Conservation (phyloP, 2,329 filamentous ascomycete genomes). For the Arthrobotrys iridis region DNA sequence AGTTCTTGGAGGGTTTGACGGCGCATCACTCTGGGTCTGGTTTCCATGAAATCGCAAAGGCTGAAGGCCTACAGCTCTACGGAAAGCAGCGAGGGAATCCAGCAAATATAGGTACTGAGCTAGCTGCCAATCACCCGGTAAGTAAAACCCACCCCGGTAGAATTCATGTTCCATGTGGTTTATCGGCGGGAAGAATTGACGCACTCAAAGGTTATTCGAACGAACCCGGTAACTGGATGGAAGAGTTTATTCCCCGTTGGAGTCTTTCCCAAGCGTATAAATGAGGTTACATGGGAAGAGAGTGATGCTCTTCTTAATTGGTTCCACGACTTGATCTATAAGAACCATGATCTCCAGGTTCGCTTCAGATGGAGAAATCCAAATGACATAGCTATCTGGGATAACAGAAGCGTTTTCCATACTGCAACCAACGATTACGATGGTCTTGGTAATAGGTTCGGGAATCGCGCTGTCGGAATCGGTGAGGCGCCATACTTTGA, state of each 20-base stretch:
- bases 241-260: slow-evolving; percentile 67
- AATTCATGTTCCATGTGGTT: neutral
- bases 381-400: slow-evolving; percentile 71
- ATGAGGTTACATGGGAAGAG: slow-evolving; percentile 68
- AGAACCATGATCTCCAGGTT: slow-evolving; percentile 70
- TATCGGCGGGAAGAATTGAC: neutral
- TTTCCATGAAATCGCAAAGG: slow-evolving; percentile 66
- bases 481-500: slow-evolving; percentile 69
- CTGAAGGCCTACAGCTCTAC: slow-evolving; percentile 63
- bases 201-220: slow-evolving; percentile 62
- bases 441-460: slow-evolving; percentile 65
- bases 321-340: slow-evolving; percentile 65
- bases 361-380: slow-evolving; percentile 60
- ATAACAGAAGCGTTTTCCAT: slow-evolving; percentile 71
- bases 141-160: too few species aligned
- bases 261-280: slow-evolving; percentile 68
- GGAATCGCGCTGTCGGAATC: slow-evolving; percentile 68
- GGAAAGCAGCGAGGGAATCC: slow-evolving; percentile 64
- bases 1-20: slow-evolving; percentile 70
- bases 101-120: slow-evolving; percentile 65
- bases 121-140: slow-evolving; percentile 68
- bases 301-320: slow-evolving; percentile 66
- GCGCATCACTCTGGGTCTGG: slow-evolving; percentile 67
- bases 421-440: slow-evolving; percentile 73
- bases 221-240: slow-evolving; percentile 70